Percentiles rank a stretch among this genome's conserved stretches.
phyloP scores from a whole-genome alignment of 306 rosid species.

The Lathyrus tuberosus region DNA sequence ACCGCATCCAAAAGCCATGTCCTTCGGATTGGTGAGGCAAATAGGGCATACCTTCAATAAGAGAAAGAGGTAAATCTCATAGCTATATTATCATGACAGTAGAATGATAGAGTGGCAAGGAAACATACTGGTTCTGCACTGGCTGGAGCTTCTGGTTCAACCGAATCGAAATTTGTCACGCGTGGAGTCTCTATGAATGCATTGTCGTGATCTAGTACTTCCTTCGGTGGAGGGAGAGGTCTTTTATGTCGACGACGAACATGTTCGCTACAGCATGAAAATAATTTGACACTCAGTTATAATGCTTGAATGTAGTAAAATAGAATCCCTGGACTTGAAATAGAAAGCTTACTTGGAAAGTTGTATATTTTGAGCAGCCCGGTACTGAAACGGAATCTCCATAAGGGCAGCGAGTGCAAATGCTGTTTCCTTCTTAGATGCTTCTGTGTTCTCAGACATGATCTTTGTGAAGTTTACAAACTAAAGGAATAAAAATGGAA shows the following conservation, averaged over 20 bases:
- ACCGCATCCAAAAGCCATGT: constrained; percentile 99
- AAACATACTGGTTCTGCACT: constrained; percentile 62
- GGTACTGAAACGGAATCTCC: constrained; percentile 92
- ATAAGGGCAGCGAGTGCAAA: constrained; percentile 97
- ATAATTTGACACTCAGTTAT: constrained; percentile 23
- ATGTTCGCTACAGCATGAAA: constrained; percentile 54
- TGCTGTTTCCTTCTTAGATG: constrained; percentile 81
- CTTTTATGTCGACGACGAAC: constrained; percentile 44
- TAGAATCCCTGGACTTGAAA: constrained; percentile 14
- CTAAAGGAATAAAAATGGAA: constrained; percentile 45
- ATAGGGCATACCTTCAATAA: constrained; percentile 79
- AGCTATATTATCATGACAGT: constrained; percentile 17
- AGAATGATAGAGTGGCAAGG: constrained; percentile 24
- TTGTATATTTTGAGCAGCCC: constrained; percentile 63
- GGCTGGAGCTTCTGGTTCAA: constrained; percentile 53
- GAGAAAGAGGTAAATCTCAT: constrained; percentile 26
- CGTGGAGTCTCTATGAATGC: constrained; percentile 47
- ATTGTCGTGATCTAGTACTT: constrained; percentile 71
- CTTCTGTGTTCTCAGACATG: constrained; percentile 76
- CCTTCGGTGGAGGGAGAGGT: constrained; percentile 82
- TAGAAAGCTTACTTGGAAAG: constrained; percentile 52
- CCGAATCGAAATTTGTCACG: constrained; percentile 37
- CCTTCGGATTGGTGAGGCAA: constrained; percentile 87
- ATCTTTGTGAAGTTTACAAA: constrained; percentile 93
- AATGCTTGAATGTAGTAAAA: constrained; percentile 13